Conservation (phyloP, 2,329 filamentous ascomycete species). For the Fusarium haematococcum region DNA sequence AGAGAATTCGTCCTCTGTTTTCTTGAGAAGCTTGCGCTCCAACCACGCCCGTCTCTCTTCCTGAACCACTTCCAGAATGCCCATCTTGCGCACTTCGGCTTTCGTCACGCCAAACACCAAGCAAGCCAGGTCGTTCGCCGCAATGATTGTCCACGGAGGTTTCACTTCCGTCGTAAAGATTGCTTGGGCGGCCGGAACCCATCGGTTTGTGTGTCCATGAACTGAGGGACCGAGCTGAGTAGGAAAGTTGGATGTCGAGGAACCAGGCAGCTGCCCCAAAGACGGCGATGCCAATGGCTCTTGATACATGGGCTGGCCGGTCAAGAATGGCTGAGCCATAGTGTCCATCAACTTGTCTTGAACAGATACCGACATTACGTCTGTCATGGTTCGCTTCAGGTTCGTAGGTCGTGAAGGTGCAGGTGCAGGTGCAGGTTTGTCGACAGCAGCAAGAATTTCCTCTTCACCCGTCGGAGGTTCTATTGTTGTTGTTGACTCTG, state of each 20-base stretch:
- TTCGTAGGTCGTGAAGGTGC: conserved; percentile 71
- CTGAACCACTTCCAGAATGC: conserved; percentile 94
- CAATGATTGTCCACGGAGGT: conserved; percentile 93
- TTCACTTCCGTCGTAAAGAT: conserved; percentile 97
- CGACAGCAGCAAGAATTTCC: conserved; percentile 63
- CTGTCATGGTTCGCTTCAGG: conserved; percentile 89
- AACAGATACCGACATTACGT: conserved; percentile 78
- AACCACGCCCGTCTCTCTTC: conserved; percentile 91
- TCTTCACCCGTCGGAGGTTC: conserved; percentile 58
- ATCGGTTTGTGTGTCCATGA: conserved; percentile 92
- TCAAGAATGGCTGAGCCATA: conserved; percentile 82
- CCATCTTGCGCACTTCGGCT: conserved; percentile 92
- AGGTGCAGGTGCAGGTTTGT: conserved; percentile 56
- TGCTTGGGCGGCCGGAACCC: conserved; percentile 90
- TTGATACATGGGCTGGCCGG: conserved; percentile 53
- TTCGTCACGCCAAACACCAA: conserved; percentile 99
- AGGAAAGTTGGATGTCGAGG: conserved; percentile 57
- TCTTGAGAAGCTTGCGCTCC: conserved; percentile 80
- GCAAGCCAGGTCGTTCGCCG: conserved; percentile 96
- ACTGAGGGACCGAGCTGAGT: conserved; percentile 67
- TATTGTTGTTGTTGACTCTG: conserved; percentile 51
- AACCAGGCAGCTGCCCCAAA: conserved; percentile 51
- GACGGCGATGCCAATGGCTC: conserved; percentile 58
- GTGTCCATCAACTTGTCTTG: conserved; percentile 88
- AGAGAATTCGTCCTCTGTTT: conserved; percentile 51